These are phyloP conservation scores for Talaromyces sp. DNA, from an alignment of 2,329 filamentous ascomycete species.

Conservation along the genomic window DNA sequence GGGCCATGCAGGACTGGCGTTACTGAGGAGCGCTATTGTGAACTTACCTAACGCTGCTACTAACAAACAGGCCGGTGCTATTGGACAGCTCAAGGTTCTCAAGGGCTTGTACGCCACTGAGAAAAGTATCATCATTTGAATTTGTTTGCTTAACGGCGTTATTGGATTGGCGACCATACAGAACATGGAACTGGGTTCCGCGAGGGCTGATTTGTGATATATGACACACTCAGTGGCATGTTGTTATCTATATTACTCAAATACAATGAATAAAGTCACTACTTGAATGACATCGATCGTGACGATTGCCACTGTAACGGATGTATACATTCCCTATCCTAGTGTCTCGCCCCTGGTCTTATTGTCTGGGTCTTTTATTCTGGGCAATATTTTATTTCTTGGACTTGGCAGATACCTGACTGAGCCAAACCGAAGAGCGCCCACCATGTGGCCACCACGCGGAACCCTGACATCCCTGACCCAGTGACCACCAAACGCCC, in stretches of 20 bases:
- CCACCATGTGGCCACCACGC: slow-evolving; percentile 4
- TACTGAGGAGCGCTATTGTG: slow-evolving; percentile 67
- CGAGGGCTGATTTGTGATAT: background rate
- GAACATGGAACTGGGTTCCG: background rate
- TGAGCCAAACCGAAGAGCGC: background rate
- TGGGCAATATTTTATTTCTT: background rate
- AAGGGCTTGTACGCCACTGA: slow-evolving; percentile 37
- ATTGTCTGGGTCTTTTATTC: background rate
- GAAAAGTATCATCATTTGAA: slow-evolving; percentile 30
- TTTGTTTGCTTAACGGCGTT: background rate
- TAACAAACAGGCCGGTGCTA: slow-evolving; percentile 33
- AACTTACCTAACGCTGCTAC: slow-evolving; percentile 58
- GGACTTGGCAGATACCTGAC: background rate
- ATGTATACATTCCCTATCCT: background rate
- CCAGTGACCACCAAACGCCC: background rate
- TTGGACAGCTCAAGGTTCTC: slow-evolving; percentile 38
- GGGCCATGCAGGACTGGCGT: slow-evolving; percentile 68
- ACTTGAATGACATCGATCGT: background rate
- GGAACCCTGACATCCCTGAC: background rate
- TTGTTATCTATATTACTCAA: background rate
- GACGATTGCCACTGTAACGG: background rate
- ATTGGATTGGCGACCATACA: background rate
- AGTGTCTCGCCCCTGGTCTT: background rate
- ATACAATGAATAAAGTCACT: background rate
- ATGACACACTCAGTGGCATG: background rate